phyloP scores from a whole-genome alignment of 805 yeast genomes.

The Myxozyma vanderwaltii region DNA sequence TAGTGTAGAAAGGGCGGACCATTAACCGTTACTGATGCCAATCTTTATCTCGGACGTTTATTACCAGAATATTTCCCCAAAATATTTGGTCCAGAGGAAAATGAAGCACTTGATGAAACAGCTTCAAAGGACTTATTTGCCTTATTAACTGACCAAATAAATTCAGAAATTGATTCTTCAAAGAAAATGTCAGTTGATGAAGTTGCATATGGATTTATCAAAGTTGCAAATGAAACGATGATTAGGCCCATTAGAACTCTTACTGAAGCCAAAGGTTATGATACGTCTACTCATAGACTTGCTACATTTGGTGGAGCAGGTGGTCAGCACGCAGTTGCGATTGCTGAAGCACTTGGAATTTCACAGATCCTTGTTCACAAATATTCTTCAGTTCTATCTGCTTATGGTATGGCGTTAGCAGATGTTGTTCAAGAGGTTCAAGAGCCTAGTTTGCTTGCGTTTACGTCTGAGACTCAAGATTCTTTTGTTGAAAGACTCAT shows the following conservation, averaged over 20 bases:
- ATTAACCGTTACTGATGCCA: constrained; percentile 83
- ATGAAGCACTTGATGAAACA: constrained; percentile 65
- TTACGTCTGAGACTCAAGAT: constrained; percentile 41
- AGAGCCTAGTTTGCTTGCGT: constrained; percentile 61
- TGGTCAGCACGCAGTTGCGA: constrained; percentile 83
- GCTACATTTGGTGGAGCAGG: constrained; percentile 95
- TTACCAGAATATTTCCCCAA: constrained; percentile 75
- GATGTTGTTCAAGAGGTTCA: constrained; percentile 82
- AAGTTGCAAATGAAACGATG: constrained; percentile 86
- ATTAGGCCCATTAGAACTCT: constrained; percentile 84
- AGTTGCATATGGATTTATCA: constrained; percentile 77
- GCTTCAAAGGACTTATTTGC: constrained; percentile 54
- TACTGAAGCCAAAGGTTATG: constrained; percentile 82
- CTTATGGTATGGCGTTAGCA: constrained; percentile 86
- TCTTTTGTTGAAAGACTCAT: constrained; percentile 52
- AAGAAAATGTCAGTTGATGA: constrained; percentile 56
- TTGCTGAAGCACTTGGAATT: constrained; percentile 73
- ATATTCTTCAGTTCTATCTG: constrained; percentile 81
- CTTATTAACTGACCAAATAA: constrained; percentile 59
- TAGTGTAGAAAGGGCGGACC: constrained; percentile 71
- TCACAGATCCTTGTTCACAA: constrained; percentile 70
- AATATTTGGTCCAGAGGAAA: constrained; percentile 79
- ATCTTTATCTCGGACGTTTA: constrained; percentile 68
- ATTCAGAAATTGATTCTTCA: constrained; percentile 47
- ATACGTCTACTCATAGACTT: constrained; percentile 63